Conservation (phyloP, 257 asterid species). For the Solanum gandarillasii region DNA sequence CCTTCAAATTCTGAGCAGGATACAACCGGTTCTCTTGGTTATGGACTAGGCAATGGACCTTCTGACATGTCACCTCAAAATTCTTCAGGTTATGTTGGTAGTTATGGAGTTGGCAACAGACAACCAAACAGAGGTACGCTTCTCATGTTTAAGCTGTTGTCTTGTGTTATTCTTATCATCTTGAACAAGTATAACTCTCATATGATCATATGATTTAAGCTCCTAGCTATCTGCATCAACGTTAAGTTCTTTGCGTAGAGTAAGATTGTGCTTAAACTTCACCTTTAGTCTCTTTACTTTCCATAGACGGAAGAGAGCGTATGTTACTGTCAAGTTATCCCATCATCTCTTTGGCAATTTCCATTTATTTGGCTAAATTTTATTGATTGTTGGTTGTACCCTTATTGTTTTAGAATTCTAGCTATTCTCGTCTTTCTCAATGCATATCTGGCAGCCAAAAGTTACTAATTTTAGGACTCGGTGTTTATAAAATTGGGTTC, state of each 20-base stretch:
- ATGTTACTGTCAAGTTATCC: not conserved
- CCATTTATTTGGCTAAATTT: not conserved
- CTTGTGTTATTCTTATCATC: not conserved
- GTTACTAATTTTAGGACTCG: not conserved
- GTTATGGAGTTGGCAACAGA: constrained; percentile 40
- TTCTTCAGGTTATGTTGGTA: constrained; percentile 42
- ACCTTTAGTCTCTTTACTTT: not conserved
- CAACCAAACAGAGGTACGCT: constrained; percentile 48
- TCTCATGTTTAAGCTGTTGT: not conserved
- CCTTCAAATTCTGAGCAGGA: constrained; percentile 35
- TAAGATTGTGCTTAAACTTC: not conserved
- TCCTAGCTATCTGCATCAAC: not conserved
- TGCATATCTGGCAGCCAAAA: not conserved
- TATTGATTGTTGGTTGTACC: not conserved
- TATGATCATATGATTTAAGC: not conserved
- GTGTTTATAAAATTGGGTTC: not conserved
- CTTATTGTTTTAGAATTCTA: not conserved
- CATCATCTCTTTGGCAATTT: not conserved
- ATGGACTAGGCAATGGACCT: constrained; percentile 23
- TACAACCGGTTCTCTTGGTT: constrained; percentile 34
- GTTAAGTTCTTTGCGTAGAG: not conserved
- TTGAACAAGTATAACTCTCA: not conserved
- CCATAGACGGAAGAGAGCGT: not conserved
- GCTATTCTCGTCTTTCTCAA: not conserved
- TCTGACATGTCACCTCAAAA: constrained; percentile 35